Evolutionary conservation across 129 eudicot genomes (phyloP), one percentile per base, ranked within the genome.

Genomic region (Chrysanthemum makinoi): DNA sequence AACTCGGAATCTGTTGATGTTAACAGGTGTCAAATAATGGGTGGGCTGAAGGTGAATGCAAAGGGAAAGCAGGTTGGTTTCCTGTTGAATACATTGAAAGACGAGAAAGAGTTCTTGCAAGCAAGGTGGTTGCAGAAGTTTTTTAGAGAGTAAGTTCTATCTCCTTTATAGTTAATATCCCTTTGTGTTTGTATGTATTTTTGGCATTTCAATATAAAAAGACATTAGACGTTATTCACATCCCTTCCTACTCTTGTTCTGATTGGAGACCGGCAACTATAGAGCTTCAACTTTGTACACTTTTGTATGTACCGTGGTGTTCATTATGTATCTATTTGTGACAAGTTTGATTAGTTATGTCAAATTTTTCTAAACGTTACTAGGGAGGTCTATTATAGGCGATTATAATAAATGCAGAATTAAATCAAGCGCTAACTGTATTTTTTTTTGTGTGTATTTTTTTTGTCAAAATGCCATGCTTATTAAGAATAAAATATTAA

Each of bases 1-100:
- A 35, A 39, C 46, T 39, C 46, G 7, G 46, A 39, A 39, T 39
- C 46, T 39, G 46, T 39, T 48, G 17, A 56, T 46, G 65, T 62
- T 16, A 68, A 74, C 83, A 95, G 99, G 99, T 90, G 5, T 84
- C 96, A 66, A 88, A 90, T 81, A 95, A 86, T 77, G 99, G 99
- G 14, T 95, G 96, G 99, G 99, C 97, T 1, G 99, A 95, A 86
- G 99, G 99, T 67, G 99, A 95, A 79, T 90, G 97, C 86, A 95
- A 88, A 65, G 97, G 97, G 58, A 88, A 80, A 80, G 99, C 96
- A 8, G 97, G 99, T 72, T 95, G 99, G 99, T 95, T 95, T 71
- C 99, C 99, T 22, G 81, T 78, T 72, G 97, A 81, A 50, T 95
- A 84, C 81, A 78, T 95, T 19, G 97, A 95, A 83, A 84, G 88